Conservation (phyloP, 2,329 filamentous ascomycete species). For the Hypocrella siamensis region DNA sequence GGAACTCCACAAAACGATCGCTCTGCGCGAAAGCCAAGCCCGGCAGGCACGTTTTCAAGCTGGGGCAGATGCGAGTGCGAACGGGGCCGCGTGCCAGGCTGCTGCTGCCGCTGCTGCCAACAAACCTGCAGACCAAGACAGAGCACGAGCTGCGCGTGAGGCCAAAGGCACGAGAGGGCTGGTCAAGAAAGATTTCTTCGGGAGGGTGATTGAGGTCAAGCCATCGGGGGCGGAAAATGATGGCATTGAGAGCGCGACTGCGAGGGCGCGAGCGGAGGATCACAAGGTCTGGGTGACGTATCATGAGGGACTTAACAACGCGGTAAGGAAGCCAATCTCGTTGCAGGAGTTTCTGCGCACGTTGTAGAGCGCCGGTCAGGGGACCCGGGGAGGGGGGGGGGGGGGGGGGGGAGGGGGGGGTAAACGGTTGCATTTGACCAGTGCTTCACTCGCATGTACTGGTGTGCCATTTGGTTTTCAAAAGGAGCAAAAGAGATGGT, state of each 20-base stretch:
- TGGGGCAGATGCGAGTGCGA: constrained; percentile 24
- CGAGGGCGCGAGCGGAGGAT: constrained; percentile 26
- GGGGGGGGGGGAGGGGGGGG: neutral
- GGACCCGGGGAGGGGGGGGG: too few species aligned
- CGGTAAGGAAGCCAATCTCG: constrained; percentile 75
- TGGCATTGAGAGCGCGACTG: constrained; percentile 18
- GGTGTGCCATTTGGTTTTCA: too few species aligned
- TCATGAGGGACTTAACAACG: constrained; percentile 84
- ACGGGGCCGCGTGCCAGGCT: too few species aligned
- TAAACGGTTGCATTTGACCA: too few species aligned
- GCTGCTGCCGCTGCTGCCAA: too few species aligned
- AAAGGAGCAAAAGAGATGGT: too few species aligned
- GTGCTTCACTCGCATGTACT: too few species aligned
- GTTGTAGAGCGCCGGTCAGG: too few species aligned
- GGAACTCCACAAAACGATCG: constrained; percentile 63
- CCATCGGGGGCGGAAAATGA: constrained; percentile 25
- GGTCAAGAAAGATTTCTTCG: constrained; percentile 75
- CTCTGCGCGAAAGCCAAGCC: constrained; percentile 48
- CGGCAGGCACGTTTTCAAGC: constrained; percentile 49
- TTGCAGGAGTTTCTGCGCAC: constrained; percentile 62
- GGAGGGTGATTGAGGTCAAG: constrained; percentile 43
- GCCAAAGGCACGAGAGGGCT: constrained; percentile 18
- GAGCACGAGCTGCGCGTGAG: constrained; percentile 19
- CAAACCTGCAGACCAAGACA: constrained; percentile 15
- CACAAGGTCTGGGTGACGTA: constrained; percentile 71